Evolutionary conservation across 75 land plant genomes (phyloP), one percentile per base, ranked within the genome.

Genomic region (Cryptomeria japonica): DNA sequence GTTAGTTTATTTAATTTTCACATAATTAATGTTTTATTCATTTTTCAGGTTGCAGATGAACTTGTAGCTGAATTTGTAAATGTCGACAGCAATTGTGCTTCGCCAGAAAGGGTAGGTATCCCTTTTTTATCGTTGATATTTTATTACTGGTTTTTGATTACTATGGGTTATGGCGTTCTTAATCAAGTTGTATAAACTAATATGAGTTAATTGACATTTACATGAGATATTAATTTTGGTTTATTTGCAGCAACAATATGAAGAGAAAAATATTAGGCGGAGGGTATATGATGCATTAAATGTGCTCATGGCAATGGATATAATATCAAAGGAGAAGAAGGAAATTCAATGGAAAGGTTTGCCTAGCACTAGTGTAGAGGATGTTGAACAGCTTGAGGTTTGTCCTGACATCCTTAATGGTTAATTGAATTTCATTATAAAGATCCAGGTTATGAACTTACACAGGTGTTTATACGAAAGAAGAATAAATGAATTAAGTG

Each of bases 11-110:
- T 46, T 75, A 6, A 3, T 68, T 41, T 68, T 25, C 31, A 5
- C 3, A 5, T 3, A 0, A 12, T 75, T 34, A 34, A 12, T 39
- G 47, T 44, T 82, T 28, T 44, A 38, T n/a, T 13, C 11, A 12
- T 28, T 82, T 82, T 78, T 56, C 92, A 93, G 94, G 94, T 93
- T 68, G 94, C 94, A 56, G 94, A 93, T 89, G 94, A 93, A 88
- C 84, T 93, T 44, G 91, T 93, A 49, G 93, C 92, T 34, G 94
- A 93, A 49, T 91, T 89, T 85, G 89, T 90, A 56, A 90, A 92
- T 89, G 87, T 91, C 49, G 90, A 88, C 64, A 87, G 87, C 76
- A 83, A 86, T 37, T 76, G 87, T 41, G 90, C 85, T 44, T 91
- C 93, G 22, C 93, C 93, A 25, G 93, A 93, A 44, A 87, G 92